Conservation (phyloP, 768 basidiomycete species). For the Heimioporus sp. region DNA sequence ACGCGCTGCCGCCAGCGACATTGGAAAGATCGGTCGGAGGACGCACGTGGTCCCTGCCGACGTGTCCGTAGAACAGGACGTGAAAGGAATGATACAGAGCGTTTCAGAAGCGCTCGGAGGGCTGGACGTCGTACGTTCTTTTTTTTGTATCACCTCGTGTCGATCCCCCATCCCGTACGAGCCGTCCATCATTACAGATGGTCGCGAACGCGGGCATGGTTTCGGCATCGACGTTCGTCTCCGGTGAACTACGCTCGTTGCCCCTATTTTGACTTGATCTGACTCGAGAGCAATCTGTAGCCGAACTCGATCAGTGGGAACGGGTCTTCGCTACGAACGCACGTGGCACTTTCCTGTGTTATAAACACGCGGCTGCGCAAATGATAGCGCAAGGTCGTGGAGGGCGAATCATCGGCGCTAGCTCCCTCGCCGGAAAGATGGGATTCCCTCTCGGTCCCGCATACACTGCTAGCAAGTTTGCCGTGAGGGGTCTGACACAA, state of each 20-base stretch:
- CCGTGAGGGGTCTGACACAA: too few species aligned
- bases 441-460: conserved; percentile 12
- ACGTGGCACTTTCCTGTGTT: conserved; percentile 36
- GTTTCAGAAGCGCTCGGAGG: conserved; percentile 30
- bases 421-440: conserved; percentile 21
- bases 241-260: not conserved
- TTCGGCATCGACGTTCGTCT: not conserved
- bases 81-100: conserved; percentile 36
- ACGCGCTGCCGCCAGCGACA: conserved; percentile 10
- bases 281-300: not conserved
- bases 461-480: too few species aligned
- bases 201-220: conserved; percentile 4
- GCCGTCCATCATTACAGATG: not conserved
- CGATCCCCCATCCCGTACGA: not conserved
- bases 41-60: conserved; percentile 28
- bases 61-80: conserved; percentile 39
- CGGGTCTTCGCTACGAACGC: conserved; percentile 37
- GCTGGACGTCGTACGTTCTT: not conserved
- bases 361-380: conserved; percentile 37
- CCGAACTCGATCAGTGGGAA: not conserved
- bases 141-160: too few species aligned
- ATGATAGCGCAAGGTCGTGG: conserved; percentile 40
- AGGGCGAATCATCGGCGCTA: conserved; percentile 38
- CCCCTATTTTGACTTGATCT: too few species aligned
- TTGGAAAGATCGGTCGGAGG: conserved; percentile 17